These are phyloP conservation scores for Aspergillus affinis DNA, from an alignment of 495 filamentous ascomycete genomes.

Conservation along the genomic window DNA sequence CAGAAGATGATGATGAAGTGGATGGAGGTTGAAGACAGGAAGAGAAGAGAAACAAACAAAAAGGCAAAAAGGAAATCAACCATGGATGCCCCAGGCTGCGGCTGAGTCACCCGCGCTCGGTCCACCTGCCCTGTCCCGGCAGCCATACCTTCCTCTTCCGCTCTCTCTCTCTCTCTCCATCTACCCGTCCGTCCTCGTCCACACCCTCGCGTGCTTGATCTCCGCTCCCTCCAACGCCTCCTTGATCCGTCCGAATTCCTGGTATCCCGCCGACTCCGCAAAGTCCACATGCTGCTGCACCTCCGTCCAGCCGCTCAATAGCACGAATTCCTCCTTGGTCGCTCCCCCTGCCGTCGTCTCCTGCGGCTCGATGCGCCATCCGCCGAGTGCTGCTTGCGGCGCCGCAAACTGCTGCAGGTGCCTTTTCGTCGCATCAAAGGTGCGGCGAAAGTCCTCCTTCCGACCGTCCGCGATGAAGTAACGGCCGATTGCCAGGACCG, in stretches of 20 bases:
- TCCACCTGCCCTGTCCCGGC: no score
- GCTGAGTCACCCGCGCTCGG: background rate
- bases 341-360: conserved; percentile 10
- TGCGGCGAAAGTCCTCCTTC: conserved; percentile 38
- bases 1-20: background rate
- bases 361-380: conserved; percentile 51
- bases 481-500: conserved; percentile 43
- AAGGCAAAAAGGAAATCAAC: background rate
- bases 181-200: background rate
- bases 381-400: conserved; percentile 36
- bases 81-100: background rate
- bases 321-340: conserved; percentile 48
- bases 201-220: conserved; percentile 36
- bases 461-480: conserved; percentile 41
- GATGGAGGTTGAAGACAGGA: background rate
- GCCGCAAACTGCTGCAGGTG: conserved; percentile 36
- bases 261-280: conserved; percentile 33
- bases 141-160: no score
- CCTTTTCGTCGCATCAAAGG: conserved; percentile 29
- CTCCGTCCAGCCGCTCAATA: conserved; percentile 51
- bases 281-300: conserved; percentile 48
- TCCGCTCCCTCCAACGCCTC: conserved; percentile 35
- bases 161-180: background rate
- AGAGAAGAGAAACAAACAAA: background rate
- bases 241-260: conserved; percentile 35